A percentile compares a stretch with the other conserved stretches of the same genome.
These are phyloP conservation scores for Aeminium ludgeri DNA, from an alignment of 495 filamentous ascomycete species.

Conservation along the genomic window DNA sequence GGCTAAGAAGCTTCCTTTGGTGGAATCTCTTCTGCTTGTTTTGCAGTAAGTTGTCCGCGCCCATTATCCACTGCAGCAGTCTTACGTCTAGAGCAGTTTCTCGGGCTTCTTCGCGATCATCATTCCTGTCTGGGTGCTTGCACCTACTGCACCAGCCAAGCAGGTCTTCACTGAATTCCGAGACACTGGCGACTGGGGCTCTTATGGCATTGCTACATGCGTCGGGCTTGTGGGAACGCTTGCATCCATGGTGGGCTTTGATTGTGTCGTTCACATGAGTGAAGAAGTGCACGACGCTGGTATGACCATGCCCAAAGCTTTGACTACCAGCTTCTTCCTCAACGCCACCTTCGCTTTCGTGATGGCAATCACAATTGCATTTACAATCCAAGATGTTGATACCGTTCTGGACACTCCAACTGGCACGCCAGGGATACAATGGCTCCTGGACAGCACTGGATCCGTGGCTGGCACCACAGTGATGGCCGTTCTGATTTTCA, in stretches of 20 bases:
- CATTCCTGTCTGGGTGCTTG: constrained; percentile 19
- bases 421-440: constrained; percentile 20
- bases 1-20: constrained; percentile 4
- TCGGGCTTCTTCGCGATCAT: constrained; percentile 12
- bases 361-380: constrained; percentile 11
- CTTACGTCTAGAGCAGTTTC: too few species aligned
- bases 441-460: constrained; percentile 13
- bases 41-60: too few species aligned
- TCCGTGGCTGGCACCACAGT: constrained; percentile 7
- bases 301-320: constrained; percentile 4
- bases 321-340: constrained; percentile 5
- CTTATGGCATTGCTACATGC: constrained; percentile 3
- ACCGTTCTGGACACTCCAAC: constrained; percentile 2
- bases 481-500: constrained; percentile 5
- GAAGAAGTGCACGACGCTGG: constrained; percentile 11
- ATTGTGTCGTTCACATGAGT: constrained; percentile 12
- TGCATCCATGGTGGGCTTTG: constrained; percentile 7
- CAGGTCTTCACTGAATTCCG: constrained; percentile 17
- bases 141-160: constrained; percentile 11
- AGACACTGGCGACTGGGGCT: constrained; percentile 19
- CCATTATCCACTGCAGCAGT: too few species aligned
- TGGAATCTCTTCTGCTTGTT: constrained; percentile 10
- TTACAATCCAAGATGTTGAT: constrained; percentile 11
- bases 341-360: constrained; percentile 7
- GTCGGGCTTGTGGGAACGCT: constrained; percentile 7